Conservation (phyloP, 306 rosid species). For the Oemleria cerasiformis region DNA sequence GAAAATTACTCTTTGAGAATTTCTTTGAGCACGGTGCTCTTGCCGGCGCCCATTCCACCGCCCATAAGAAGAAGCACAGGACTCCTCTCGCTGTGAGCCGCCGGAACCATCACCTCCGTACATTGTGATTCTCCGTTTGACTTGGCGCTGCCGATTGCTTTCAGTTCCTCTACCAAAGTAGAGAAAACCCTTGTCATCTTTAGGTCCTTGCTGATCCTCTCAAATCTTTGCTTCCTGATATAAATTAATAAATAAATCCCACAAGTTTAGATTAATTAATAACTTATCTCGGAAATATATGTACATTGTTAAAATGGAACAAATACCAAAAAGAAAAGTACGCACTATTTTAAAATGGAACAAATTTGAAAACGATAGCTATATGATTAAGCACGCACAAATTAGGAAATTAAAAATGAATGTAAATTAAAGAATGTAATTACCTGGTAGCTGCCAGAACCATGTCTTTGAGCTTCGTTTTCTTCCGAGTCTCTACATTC, state of each 20-base stretch:
- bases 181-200: constrained; percentile 63
- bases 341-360: too few relatives aligned
- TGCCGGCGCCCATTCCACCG: constrained; percentile 99
- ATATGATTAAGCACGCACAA: too few relatives aligned
- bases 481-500: constrained; percentile 44
- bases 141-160: constrained; percentile 41
- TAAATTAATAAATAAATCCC: constrained; percentile 11
- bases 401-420: not conserved
- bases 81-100: constrained; percentile 54
- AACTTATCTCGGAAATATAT: too few relatives aligned
- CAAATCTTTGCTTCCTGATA: constrained; percentile 67
- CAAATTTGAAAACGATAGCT: too few relatives aligned
- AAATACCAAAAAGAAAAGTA: too few relatives aligned
- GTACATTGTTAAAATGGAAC: too few relatives aligned
- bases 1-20: constrained; percentile 61
- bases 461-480: constrained; percentile 45
- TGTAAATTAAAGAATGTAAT: not conserved
- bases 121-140: constrained; percentile 32
- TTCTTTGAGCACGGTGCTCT: constrained; percentile 87
- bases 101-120: constrained; percentile 49
- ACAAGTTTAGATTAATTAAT: not conserved
- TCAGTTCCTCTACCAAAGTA: constrained; percentile 77
- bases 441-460: constrained; percentile 76
- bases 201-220: constrained; percentile 48
- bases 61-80: constrained; percentile 91